Percentiles rank a stretch among this genome's conserved stretches.
Conservation (phyloP, 2,329 filamentous ascomycete species). For the Annulohypoxylon truncatum region DNA sequence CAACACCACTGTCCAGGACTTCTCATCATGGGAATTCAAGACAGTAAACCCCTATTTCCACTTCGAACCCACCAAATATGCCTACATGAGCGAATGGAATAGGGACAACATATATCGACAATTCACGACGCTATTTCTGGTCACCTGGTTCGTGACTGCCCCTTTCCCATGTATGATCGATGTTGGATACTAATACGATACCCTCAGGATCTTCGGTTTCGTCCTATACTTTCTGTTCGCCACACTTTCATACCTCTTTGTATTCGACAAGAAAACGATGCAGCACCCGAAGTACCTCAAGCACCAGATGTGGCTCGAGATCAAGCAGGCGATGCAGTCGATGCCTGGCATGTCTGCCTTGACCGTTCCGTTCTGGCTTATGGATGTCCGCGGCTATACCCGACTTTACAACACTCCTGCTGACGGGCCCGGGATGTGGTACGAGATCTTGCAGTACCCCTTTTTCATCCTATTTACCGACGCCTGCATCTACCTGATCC, state of each 20-base stretch:
- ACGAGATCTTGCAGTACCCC: constrained; percentile 86
- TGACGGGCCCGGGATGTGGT: constrained; percentile 81
- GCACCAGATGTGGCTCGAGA: constrained; percentile 90
- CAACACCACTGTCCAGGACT: constrained; percentile 66
- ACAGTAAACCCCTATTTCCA: constrained; percentile 78
- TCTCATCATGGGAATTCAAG: constrained; percentile 75
- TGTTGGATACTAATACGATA: constrained; percentile 26
- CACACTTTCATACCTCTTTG: constrained; percentile 83
- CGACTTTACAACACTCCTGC: constrained; percentile 86
- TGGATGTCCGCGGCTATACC: constrained; percentile 84
- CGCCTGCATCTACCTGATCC: constrained; percentile 82
- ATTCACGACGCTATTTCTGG: constrained; percentile 78
- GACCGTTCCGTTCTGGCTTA: constrained; percentile 83
- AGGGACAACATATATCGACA: constrained; percentile 85
- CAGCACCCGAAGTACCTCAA: constrained; percentile 94
- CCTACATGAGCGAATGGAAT: constrained; percentile 81
- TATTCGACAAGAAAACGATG: constrained; percentile 92
- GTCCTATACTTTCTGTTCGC: constrained; percentile 88
- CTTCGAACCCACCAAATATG: constrained; percentile 77
- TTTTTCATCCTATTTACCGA: constrained; percentile 83
- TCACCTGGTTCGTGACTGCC: constrained; percentile 78
- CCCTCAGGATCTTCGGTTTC: constrained; percentile 83
- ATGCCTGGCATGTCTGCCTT: constrained; percentile 86
- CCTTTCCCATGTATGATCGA: not conserved
- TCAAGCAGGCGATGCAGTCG: constrained; percentile 78